These are phyloP conservation scores for Aspergillus carlsbadensis DNA, from an alignment of 495 filamentous ascomycete species.

Conservation along the genomic window DNA sequence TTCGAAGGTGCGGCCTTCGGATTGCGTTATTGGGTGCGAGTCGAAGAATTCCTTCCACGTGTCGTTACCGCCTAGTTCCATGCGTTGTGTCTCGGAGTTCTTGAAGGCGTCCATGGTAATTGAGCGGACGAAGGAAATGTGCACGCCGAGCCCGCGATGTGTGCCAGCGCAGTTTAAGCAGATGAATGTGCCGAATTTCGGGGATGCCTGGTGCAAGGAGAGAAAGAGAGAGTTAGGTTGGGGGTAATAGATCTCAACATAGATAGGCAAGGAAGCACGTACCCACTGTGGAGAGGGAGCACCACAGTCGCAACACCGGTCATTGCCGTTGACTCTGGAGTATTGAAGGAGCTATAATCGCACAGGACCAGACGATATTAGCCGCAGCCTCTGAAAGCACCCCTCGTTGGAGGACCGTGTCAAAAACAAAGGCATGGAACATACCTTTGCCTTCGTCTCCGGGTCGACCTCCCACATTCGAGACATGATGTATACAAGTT, in stretches of 20 bases:
- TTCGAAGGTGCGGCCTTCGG: constrained; percentile 63
- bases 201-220: constrained; percentile 50
- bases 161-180: constrained; percentile 94
- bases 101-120: constrained; percentile 99
- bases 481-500: constrained; percentile 35
- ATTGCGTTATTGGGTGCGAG: constrained; percentile 60
- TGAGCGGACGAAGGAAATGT: constrained; percentile 95
- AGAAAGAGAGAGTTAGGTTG: background rate
- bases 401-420: background rate
- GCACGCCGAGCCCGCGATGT: constrained; percentile 91
- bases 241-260: background rate
- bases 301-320: constrained; percentile 86
- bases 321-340: constrained; percentile 84
- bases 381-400: constrained; percentile 5
- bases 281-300: constrained; percentile 96
- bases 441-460: constrained; percentile 88
- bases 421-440: constrained; percentile 8
- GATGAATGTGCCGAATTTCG: constrained; percentile 87
- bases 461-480: constrained; percentile 98
- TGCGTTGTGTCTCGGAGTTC: constrained; percentile 75
- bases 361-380: constrained; percentile 12
- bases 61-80: constrained; percentile 83
- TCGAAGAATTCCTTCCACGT: constrained; percentile 85
- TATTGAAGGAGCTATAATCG: constrained; percentile 71
- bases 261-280: constrained; percentile 12